phyloP scores from a whole-genome alignment of 176 grass and related monocot species.

The Chloris gayana region DNA sequence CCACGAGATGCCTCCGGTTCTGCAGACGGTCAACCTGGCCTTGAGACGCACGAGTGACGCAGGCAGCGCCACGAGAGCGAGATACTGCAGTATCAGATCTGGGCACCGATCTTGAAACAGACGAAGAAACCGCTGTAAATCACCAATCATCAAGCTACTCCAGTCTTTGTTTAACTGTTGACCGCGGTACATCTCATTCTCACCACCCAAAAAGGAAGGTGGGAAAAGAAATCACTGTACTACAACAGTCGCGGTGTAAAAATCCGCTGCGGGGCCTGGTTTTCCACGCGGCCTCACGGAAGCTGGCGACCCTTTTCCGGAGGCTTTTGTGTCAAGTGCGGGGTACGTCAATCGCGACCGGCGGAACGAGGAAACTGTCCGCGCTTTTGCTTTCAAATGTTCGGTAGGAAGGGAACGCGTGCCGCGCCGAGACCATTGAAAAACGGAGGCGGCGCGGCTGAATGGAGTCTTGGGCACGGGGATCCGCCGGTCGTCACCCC shows the following conservation, averaged over 20 bases:
- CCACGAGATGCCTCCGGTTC: too few relatives aligned
- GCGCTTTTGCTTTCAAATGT: background rate
- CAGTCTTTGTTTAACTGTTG: background rate
- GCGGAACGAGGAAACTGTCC: background rate
- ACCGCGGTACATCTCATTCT: background rate
- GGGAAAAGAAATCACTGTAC: too few relatives aligned
- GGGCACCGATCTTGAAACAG: too few relatives aligned
- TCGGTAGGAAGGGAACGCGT: slow-evolving; percentile 25
- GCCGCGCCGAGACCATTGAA: slow-evolving; percentile 7
- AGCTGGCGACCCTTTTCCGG: background rate
- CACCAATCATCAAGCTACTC: too few relatives aligned
- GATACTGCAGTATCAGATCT: too few relatives aligned
- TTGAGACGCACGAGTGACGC: too few relatives aligned
- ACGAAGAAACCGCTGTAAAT: too few relatives aligned
- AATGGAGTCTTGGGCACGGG: background rate
- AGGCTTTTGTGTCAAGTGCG: background rate
- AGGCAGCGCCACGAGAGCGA: too few relatives aligned
- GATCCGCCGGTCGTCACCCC: background rate
- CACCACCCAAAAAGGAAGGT: background rate
- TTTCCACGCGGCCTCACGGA: background rate
- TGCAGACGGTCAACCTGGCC: too few relatives aligned
- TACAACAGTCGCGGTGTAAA: background rate
- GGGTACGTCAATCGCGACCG: slow-evolving; percentile 9
- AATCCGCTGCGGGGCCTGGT: background rate
- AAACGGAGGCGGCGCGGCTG: background rate